Base-by-base conservation (phyloP, 208 protist genomes). In the Leptomonas pyrrhocoris region DNA sequence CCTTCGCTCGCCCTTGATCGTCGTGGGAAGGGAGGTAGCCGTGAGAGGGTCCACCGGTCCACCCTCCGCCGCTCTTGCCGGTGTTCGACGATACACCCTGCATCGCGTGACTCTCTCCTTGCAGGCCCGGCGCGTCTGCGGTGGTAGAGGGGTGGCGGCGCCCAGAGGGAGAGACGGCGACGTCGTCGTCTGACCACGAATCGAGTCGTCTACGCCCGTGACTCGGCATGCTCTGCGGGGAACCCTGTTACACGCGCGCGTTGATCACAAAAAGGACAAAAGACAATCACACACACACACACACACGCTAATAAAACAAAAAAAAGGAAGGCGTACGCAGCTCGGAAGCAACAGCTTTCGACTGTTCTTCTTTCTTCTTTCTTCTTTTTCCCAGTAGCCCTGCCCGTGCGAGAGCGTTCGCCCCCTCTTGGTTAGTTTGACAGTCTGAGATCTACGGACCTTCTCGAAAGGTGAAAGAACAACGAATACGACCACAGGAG, bases 61-160 rank as follows among this genome's bases (percentile, higher is more conserved):
- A 94, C 36, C 88, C 90, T 23, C 88, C 84, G 28, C 90, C 84
- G 19, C 79, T 86, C 62, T 84, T 80, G 51, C 80, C 68, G 49
- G 74, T 66, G 23, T 71, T 68, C 13, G 92, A 77, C 34, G 80
- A 65, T 30, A 93, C 73, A 38, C 36, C 71, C 19, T 71, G 86
- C 53, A 81, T 62, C 28, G 50, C 4, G 18, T 55, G 60, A 2
- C 46, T 31, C 16, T 56, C 60, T 0, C 8, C 60, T 21, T 42
- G 30, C 21, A 28, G n/a, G 30, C 68, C 13, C 4, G 69, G 62
- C 45, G 30, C 1, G 5, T 49, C 49, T 38, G 27, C 43, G 9
- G 25, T 16, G 68, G 23, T 61, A 31, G 57, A 56, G 1, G 23
- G 58, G 28, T 62, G 43, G 42, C 60, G 42, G 38, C 40, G 68